These are phyloP conservation scores for Leccinellum rugosiceps DNA, from an alignment of 768 basidiomycete genomes.

Conservation along the genomic window DNA sequence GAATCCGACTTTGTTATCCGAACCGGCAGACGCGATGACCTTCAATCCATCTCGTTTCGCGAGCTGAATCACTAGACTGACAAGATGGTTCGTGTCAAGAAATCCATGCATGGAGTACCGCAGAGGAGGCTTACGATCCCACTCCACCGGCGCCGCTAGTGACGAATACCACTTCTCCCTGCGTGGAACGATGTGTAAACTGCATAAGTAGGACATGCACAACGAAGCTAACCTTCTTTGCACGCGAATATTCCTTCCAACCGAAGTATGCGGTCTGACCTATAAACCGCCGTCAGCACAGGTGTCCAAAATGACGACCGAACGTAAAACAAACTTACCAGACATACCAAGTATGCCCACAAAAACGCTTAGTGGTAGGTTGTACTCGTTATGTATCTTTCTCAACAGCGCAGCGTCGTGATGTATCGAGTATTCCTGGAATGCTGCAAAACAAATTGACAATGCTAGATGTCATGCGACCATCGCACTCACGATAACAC, in stretches of 20 bases:
- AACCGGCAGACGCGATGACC: conserved; percentile 70
- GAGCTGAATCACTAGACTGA: conserved; percentile 47
- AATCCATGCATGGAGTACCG: background rate
- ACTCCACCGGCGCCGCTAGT: conserved; percentile 47
- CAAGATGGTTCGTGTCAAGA: background rate
- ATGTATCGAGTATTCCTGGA: conserved; percentile 16
- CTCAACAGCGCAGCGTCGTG: background rate
- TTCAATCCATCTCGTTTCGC: conserved; percentile 53
- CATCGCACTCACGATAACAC: conserved; percentile 26
- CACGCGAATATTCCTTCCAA: conserved; percentile 17
- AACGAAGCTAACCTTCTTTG: conserved; percentile 21
- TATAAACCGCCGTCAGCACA: background rate
- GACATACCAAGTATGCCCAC: conserved; percentile 30
- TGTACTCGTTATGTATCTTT: conserved; percentile 25
- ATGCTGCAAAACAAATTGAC: conserved; percentile 29
- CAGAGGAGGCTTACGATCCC: conserved; percentile 46
- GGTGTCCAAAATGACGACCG: conserved; percentile 8
- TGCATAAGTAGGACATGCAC: background rate
- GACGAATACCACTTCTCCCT: conserved; percentile 53
- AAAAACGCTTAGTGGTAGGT: conserved; percentile 28
- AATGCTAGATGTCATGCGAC: background rate
- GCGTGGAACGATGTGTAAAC: background rate
- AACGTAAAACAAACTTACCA: conserved; percentile 1
- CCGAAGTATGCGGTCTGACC: conserved; percentile 22
- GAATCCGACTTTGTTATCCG: conserved; percentile 69